Base-by-base conservation (phyloP, 2,329 filamentous ascomycete genomes). In the Xylariomycetidae sp. region DNA sequence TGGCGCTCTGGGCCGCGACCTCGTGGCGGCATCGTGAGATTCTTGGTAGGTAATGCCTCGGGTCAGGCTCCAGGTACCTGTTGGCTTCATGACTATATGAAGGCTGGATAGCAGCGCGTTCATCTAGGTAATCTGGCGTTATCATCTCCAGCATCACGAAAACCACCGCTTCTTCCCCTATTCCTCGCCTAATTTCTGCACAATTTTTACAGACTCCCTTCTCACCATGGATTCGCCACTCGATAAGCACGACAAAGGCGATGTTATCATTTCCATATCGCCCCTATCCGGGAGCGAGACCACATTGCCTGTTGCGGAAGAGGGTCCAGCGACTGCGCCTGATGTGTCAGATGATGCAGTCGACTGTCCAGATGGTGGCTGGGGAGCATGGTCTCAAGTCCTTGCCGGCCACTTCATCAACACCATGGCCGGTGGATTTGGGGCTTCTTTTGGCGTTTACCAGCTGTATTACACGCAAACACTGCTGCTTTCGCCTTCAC, bases 361-460 rank as follows among this genome's bases (percentile, higher is more conserved):
- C n/a, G 27, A 43, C 6, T 45, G 51, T 2, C 68, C 67, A 1
- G 65, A 71, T 28, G 67, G 69, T 17, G 70, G 69, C 10, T 43
- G 60, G 30, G 41, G 49, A 10, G 70, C 68, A 12, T 74, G 70
- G 70, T 60, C 57, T 1, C 70, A 74, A 46, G 67, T 74, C 7
- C 29, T 68, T 14, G 64, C 67, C 6, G 61, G 61, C 19, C 56
- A 67, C 25, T 57, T 52, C 23, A 43, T 71, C 52, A 71, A 68
- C 47, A 59, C 60, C 33, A 50, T 74, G 37, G 61, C 68, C 5
- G 73, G 70, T 65, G 70, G 71, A 32, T 68, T 65, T 32, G 60
- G 65, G 3, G 55, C 63, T 5, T 61, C 65, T 2, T 75, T 71
- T 40, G 71, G 62, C 34, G 66, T 68, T 28, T 66, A 59, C 61